Evolutionary conservation across 2,329 filamentous ascomycete species (phyloP).

Genomic region (Fusarium nurragi): DNA sequence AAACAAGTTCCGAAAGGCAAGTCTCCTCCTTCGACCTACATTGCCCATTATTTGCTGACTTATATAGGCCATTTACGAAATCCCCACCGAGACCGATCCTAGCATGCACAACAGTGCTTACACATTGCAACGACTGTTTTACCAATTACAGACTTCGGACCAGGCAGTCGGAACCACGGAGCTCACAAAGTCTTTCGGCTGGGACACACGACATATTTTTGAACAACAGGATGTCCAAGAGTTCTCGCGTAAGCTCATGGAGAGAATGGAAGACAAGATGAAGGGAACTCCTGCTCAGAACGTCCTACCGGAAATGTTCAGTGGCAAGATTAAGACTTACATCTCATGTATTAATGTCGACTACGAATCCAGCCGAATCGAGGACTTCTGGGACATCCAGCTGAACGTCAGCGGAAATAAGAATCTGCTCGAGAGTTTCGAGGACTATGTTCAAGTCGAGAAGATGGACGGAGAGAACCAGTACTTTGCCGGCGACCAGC

Average conservation of each 20-base stretch:
- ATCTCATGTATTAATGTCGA: conserved; percentile 98
- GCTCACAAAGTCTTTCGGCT: conserved; percentile 95
- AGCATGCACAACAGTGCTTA: conserved; percentile 89
- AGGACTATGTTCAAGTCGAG: conserved; percentile 95
- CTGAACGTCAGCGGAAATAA: conserved; percentile 96
- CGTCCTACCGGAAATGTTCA: conserved; percentile 88
- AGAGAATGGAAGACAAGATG: conserved; percentile 97
- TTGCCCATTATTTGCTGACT: conserved; percentile 21
- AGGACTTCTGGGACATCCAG: conserved; percentile 99
- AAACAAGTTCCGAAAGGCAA: conserved; percentile 91
- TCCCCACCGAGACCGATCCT: conserved; percentile 87
- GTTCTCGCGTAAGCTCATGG: conserved; percentile 95
- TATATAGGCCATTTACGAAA: conserved; percentile 88
- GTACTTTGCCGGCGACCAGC: conserved; percentile 89
- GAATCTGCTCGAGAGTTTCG: conserved; percentile 92
- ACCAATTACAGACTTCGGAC: conserved; percentile 88
- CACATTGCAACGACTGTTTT: conserved; percentile 92
- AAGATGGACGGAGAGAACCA: conserved; percentile 98
- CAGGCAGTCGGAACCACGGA: conserved; percentile 89
- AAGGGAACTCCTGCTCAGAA: conserved; percentile 94
- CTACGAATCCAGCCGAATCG: conserved; percentile 93
- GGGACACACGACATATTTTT: conserved; percentile 97
- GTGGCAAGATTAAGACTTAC: conserved; percentile 98
- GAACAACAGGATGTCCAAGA: conserved; percentile 99
- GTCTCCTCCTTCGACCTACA: not conserved